A percentile compares a stretch with the other conserved stretches of the same genome.
These are phyloP conservation scores for Clausena lansium DNA, from an alignment of 345 rosid species.

Conservation along the genomic window DNA sequence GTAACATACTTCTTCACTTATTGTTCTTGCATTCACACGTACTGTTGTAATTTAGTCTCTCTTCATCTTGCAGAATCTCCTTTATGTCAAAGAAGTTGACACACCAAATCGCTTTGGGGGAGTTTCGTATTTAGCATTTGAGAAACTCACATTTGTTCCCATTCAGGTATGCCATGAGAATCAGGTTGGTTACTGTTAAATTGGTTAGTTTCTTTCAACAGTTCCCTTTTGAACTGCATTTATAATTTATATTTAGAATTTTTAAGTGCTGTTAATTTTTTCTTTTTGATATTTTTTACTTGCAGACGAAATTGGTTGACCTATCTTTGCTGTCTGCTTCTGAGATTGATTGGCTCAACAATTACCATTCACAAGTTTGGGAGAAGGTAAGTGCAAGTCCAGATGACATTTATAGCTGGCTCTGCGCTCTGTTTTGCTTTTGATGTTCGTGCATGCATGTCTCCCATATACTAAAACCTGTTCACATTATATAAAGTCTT, in stretches of 20 bases:
- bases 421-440: not conserved
- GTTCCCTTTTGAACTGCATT: not conserved
- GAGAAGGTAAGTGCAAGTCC: conserved; percentile 56
- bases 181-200: not conserved
- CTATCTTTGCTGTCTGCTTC: conserved; percentile 51
- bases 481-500: not conserved
- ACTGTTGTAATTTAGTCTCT: not conserved
- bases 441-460: not conserved
- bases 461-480: not conserved
- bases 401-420: not conserved
- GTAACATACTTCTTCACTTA: not conserved
- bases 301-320: conserved; percentile 77
- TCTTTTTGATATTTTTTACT: not conserved
- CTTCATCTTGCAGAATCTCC: conserved; percentile 66
- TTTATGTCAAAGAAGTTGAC: conserved; percentile 57
- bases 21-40: conserved; percentile 1
- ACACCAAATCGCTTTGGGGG: conserved; percentile 90
- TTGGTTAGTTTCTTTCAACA: not conserved
- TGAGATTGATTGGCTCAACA: conserved; percentile 79
- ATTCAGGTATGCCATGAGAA: conserved; percentile 59
- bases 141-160: conserved; percentile 83
- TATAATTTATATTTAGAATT: not conserved
- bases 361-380: conserved; percentile 88
- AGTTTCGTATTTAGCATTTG: conserved; percentile 71
- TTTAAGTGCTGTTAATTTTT: too few relatives aligned